These are phyloP conservation scores for Durotheca rogersii DNA, from an alignment of 495 filamentous ascomycete genomes.

Conservation along the genomic window DNA sequence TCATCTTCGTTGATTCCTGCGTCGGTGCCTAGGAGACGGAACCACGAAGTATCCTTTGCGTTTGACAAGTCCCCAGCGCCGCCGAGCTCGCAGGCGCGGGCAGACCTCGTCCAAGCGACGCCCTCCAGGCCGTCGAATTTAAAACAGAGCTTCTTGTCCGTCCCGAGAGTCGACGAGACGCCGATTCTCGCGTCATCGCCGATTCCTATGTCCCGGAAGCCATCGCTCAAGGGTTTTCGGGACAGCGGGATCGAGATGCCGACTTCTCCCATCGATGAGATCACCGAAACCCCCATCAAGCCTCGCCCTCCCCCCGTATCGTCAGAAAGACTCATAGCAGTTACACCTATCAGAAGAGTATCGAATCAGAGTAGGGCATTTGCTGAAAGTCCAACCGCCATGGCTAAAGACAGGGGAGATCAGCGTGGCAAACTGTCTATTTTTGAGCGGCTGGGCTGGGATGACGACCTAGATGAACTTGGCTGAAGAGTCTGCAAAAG, in stretches of 20 bases:
- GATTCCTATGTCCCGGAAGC: slow-evolving; percentile 51
- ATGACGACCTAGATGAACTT: slow-evolving; percentile 61
- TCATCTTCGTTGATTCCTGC: slow-evolving; percentile 36
- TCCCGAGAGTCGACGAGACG: slow-evolving; percentile 20
- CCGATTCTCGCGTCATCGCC: slow-evolving; percentile 43
- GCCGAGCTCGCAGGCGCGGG: slow-evolving; percentile 2
- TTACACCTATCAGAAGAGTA: slow-evolving; percentile 44
- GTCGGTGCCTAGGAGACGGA: slow-evolving; percentile 39
- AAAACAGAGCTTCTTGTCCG: slow-evolving; percentile 17
- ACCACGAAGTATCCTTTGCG: slow-evolving; percentile 21
- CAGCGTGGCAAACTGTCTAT: slow-evolving; percentile 51
- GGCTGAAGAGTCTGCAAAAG: slow-evolving; percentile 9
- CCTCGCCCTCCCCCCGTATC: slow-evolving; percentile 15
- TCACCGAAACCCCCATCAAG: slow-evolving; percentile 44
- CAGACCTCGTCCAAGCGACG: slow-evolving; percentile 33
- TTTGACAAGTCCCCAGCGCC: slow-evolving; percentile 16
- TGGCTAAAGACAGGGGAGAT: slow-evolving; percentile 5
- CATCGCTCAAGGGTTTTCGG: slow-evolving; percentile 42
- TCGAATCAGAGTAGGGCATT: slow-evolving; percentile 40
- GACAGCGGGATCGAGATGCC: slow-evolving; percentile 42
- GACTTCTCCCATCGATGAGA: slow-evolving; percentile 36
- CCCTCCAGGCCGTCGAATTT: slow-evolving; percentile 23
- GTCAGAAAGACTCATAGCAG: slow-evolving; percentile 17
- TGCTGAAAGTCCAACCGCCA: slow-evolving; percentile 21
- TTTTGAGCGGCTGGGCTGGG: slow-evolving; percentile 76